Base-by-base conservation (phyloP, 1,284 basidiomycete species). In the Quambalaria eucalypti region DNA sequence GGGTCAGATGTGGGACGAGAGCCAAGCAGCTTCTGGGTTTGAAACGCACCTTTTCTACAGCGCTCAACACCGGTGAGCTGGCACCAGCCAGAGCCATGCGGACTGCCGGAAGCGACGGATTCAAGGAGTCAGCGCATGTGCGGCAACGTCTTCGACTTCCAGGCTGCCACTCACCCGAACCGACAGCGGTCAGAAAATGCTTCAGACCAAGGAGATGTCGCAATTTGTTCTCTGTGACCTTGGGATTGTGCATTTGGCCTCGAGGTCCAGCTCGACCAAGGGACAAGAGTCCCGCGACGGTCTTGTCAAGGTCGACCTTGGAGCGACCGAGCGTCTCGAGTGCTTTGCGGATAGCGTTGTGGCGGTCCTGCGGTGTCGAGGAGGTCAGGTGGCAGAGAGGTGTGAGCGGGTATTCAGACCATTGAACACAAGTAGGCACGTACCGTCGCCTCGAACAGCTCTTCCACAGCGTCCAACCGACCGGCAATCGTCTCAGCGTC, bases 281-380 rank as follows among this genome's bases (percentile, higher is more conserved):
- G 10, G 16, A 39, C 21, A 56, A 12, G 50, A 56, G 21, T 26
- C 52, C 25, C 14, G 28, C 21, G 14, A 56, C 47, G 21, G 55
- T 14, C 30, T 36, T 40, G 55, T 56, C 55, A 8, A 56, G 21
- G 44, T 56, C 55, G 16, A 54, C n/a, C 16, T 29, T 50, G 2
- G 25, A 19, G 1, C 19, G 44, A 3, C 21, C 38, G 16, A 46
- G 7, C 10, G 51, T 8, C 19, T 56, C 39, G 19, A 56, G 21
- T 8, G 21, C 38, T 16, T 48, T 9, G 10, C n/a, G 3, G 9
- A 56, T 19, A 12, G 33, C 33, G 12, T 40, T 19, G 31, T 28
- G 44, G 21, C 12, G 50, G 23, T 51, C 38, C 26, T 38, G 21
- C 6, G 16, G 23, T 4, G 19, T 50, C 10, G n/a, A n/a, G n/a